phyloP scores from a whole-genome alignment of 441 rosid species.

The Arabidopsis lyrata region DNA sequence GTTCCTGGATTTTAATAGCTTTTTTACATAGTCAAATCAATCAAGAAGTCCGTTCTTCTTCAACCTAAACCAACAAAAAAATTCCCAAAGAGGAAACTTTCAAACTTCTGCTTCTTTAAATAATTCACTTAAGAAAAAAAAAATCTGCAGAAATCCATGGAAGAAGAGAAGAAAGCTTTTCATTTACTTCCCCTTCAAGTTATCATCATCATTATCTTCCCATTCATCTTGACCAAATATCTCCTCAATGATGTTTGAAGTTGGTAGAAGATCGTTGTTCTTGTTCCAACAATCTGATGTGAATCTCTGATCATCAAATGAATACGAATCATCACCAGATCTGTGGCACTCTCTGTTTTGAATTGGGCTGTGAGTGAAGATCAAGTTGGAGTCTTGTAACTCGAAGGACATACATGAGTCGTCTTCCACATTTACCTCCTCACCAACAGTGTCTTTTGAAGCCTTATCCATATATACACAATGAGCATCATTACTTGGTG shows the following conservation, averaged over 20 bases:
- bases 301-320: conserved; percentile 52
- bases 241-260: conserved; percentile 62
- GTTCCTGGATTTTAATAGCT: conserved; percentile 31
- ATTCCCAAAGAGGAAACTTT: conserved; percentile 15
- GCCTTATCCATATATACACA: conserved; percentile 45
- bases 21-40: conserved; percentile 38
- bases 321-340: conserved; percentile 45
- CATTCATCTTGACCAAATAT: conserved; percentile 55
- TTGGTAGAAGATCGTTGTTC: conserved; percentile 61
- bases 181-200: conserved; percentile 35
- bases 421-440: conserved; percentile 49
- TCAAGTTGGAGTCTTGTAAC: conserved; percentile 48
- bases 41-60: conserved; percentile 22
- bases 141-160: conserved; percentile 21
- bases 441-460: conserved; percentile 34
- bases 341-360: conserved; percentile 42
- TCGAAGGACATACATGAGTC: conserved; percentile 75
- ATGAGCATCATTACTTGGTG: conserved; percentile 30
- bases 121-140: background rate
- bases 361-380: conserved; percentile 40
- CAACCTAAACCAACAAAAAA: conserved; percentile 32
- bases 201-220: conserved; percentile 38
- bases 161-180: conserved; percentile 7
- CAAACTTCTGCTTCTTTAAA: conserved; percentile 20
- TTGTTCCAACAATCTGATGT: conserved; percentile 56